These are phyloP conservation scores for Dryadomyces quercivorus DNA, from an alignment of 2,329 filamentous ascomycete genomes.

Conservation along the genomic window DNA sequence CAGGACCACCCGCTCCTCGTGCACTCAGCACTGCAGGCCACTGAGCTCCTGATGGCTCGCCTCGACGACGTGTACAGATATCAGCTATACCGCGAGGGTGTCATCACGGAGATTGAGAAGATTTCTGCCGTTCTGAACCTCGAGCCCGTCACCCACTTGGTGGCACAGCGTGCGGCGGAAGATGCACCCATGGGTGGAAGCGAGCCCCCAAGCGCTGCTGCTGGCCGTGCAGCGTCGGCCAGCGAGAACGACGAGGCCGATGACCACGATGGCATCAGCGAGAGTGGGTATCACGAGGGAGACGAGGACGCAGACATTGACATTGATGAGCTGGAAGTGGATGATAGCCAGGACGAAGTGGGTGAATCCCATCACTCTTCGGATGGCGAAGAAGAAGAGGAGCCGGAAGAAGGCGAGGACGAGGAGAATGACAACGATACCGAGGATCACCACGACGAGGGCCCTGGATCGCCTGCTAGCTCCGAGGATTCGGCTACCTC, in stretches of 20 bases:
- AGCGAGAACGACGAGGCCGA: conserved; percentile 12
- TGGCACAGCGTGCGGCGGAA: background rate
- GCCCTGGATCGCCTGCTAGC: conserved; percentile 54
- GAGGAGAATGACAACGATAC: conserved; percentile 46
- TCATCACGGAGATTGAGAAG: conserved; percentile 81
- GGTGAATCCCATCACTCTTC: conserved; percentile 33
- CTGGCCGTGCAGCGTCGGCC: background rate
- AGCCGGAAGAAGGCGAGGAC: background rate
- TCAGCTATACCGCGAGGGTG: conserved; percentile 93
- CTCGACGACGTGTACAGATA: conserved; percentile 84
- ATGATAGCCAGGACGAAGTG: conserved; percentile 18
- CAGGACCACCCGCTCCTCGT: conserved; percentile 85
- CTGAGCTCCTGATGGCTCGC: conserved; percentile 74
- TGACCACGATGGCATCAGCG: conserved; percentile 9
- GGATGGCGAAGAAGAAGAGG: conserved; percentile 39
- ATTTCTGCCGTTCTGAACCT: conserved; percentile 44
- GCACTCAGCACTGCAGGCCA: conserved; percentile 75
- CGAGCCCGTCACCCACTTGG: conserved; percentile 12
- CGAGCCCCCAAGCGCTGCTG: no score
- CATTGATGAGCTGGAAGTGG: conserved; percentile 26
- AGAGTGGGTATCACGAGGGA: background rate
- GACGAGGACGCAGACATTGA: conserved; percentile 14
- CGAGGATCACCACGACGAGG: conserved; percentile 34
- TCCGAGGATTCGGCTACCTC: conserved; percentile 57
- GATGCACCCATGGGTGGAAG: conserved; percentile 13